Percentiles rank a stretch among this genome's conserved stretches.
Conservation (phyloP, 495 filamentous ascomycete species). For the Staphylotrichum longicolle region DNA sequence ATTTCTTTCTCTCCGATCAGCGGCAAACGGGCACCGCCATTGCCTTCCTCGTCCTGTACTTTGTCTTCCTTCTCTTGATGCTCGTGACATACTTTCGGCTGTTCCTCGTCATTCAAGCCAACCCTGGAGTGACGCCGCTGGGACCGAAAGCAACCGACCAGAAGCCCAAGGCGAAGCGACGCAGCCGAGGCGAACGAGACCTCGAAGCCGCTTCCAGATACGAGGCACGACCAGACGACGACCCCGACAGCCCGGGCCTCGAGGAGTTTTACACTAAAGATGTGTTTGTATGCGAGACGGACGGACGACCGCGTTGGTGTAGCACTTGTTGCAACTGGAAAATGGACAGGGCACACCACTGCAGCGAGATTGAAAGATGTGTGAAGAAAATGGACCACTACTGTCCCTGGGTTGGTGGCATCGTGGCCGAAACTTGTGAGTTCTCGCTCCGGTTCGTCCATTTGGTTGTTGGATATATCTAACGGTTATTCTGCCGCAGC, state of each 20-base stretch:
- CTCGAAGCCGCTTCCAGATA: constrained; percentile 43
- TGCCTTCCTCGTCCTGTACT: constrained; percentile 68
- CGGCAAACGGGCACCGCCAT: constrained; percentile 57
- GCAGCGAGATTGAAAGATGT: constrained; percentile 74
- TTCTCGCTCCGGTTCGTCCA: background rate
- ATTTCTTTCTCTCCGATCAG: constrained; percentile 58
- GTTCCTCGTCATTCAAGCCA: constrained; percentile 57
- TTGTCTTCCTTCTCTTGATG: constrained; percentile 63
- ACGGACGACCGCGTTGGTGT: constrained; percentile 81
- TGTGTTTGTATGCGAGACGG: constrained; percentile 74
- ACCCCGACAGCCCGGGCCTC: constrained; percentile 48
- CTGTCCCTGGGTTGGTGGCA: constrained; percentile 92
- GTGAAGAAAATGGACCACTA: constrained; percentile 90
- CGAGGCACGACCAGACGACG: constrained; percentile 34
- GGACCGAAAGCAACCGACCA: constrained; percentile 43
- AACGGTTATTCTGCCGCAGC: constrained; percentile 35
- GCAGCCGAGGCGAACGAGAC: constrained; percentile 34
- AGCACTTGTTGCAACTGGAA: constrained; percentile 77
- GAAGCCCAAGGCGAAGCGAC: constrained; percentile 22
- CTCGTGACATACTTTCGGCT: constrained; percentile 67
- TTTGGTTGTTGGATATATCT: background rate
- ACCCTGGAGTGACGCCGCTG: constrained; percentile 69
- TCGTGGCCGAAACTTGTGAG: constrained; percentile 71
- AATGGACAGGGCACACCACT: constrained; percentile 81
- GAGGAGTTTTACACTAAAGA: constrained; percentile 72